These are phyloP conservation scores for Amborella trichopoda DNA, from an alignment of 164 flowering plant species.

Conservation along the genomic window DNA sequence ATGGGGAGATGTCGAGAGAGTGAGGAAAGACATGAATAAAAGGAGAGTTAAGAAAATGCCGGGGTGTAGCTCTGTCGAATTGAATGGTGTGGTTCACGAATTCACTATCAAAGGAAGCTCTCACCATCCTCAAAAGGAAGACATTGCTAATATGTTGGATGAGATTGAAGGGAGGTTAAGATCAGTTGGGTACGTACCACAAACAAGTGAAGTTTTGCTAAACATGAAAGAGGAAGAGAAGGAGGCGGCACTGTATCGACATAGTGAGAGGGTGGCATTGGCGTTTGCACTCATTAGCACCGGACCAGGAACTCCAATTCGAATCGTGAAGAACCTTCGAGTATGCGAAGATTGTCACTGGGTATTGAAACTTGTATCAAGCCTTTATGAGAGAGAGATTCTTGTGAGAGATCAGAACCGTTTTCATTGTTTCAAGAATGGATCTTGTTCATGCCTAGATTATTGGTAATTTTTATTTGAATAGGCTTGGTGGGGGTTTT, in stretches of 20 bases:
- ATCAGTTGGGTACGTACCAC: not conserved
- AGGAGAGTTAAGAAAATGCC: constrained; percentile 5
- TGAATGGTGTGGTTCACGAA: constrained; percentile 1
- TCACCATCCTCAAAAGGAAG: not conserved
- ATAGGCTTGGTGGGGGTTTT: too few relatives aligned
- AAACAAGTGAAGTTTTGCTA: constrained; percentile 1
- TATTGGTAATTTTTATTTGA: constrained; percentile 6
- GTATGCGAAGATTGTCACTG: constrained; percentile 4
- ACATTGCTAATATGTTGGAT: constrained; percentile 2
- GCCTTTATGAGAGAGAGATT: constrained; percentile 4
- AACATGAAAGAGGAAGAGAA: constrained; percentile 1
- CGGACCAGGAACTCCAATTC: not conserved
- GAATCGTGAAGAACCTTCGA: constrained; percentile 4
- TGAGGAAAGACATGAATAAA: constrained; percentile 2
- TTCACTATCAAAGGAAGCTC: constrained; percentile 5
- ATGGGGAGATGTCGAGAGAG: constrained; percentile 3
- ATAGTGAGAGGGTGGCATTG: constrained; percentile 4
- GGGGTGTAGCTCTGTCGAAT: constrained; percentile 9
- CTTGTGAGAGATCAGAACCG: constrained; percentile 6
- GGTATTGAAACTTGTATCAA: not conserved
- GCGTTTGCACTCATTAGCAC: constrained; percentile 4
- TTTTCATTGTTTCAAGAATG: constrained; percentile 6
- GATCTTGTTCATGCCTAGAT: constrained; percentile 3
- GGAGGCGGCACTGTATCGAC: not conserved
- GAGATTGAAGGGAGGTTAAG: not conserved